These are phyloP conservation scores for Solanum hybrid DNA, from an alignment of 305 asterid genomes.

Conservation along the genomic window DNA sequence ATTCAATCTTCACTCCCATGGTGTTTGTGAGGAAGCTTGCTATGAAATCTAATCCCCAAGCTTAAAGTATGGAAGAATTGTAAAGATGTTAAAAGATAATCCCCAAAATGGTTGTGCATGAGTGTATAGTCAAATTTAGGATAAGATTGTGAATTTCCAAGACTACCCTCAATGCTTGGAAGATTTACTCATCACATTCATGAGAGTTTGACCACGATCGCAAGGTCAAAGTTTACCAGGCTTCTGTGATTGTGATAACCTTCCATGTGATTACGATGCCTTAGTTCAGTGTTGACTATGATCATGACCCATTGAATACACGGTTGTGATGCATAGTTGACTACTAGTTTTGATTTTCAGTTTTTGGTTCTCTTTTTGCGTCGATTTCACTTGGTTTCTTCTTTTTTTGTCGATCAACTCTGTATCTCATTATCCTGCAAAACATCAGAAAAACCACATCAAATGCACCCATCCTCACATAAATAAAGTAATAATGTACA, in stretches of 20 bases:
- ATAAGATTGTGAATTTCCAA: not conserved
- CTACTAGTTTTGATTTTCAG: not conserved
- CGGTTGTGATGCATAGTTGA: not conserved
- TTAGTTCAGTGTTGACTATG: not conserved
- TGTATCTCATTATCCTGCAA: not conserved
- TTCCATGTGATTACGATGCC: not conserved
- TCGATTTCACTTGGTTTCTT: not conserved
- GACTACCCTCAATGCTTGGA: not conserved
- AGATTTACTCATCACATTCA: not conserved
- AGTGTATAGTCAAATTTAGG: not conserved
- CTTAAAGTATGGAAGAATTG: not conserved
- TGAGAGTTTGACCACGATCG: not conserved
- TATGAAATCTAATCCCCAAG: not conserved
- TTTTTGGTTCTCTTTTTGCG: not conserved
- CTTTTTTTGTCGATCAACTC: not conserved
- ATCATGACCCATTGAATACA: not conserved
- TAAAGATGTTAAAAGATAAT: not conserved
- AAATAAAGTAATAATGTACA: no score
- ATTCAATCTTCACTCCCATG: not conserved
- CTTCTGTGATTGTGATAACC: not conserved
- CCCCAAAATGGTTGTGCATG: not conserved
- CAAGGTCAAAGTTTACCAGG: not conserved
- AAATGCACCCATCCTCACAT: not conserved
- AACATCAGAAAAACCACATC: not conserved
- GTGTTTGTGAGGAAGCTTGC: not conserved